Base-by-base conservation (phyloP, 495 filamentous ascomycete species). In the Thermochaetoides thermophila region DNA sequence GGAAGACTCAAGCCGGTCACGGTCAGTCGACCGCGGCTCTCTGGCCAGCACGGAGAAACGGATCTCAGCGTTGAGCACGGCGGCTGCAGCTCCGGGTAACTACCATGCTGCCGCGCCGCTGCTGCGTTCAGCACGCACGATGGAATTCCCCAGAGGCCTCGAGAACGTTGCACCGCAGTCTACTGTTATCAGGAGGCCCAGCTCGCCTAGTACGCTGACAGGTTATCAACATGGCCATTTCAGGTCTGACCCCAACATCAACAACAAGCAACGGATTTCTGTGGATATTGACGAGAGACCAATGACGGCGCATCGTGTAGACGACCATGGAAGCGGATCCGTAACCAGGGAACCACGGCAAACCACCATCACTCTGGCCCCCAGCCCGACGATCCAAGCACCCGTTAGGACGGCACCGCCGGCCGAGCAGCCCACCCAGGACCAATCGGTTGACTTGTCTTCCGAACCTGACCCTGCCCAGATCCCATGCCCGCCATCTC, bases 11-110 rank as follows among this genome's bases (percentile, higher is more conserved):
- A 48, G 50, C 18, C 51, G 67, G 37, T 57, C 73, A 7, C 60
- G 61, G 11, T 73, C 74, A 1, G 65, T 70, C 10, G 75, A 81
- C 33, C 49, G 69, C 14, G 62, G 59, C 2, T 46, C 72, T 17
- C 58, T 73, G 28, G 66, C 64, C 11, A 64, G 55, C 37, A 52
- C 46, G 29, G 72, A 81, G 36, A 73, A 70, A 40, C 74, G 71
- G 43, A 69, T 73, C 14, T 76, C 73, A 37, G 66, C 80, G 10
- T 73, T 63, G 42, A 57, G 78, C 13, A 68, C 71, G 14, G 42
- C 79, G 27, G 80, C 67, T 39, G 71, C 63, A 18, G 66, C 73
- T n/a, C n/a, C n/a, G n/a, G n/a, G n/a, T n/a, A n/a, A n/a, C n/a
- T n/a, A n/a, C n/a, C n/a, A n/a, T n/a, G n/a, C n/a, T n/a, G n/a